phyloP scores from a whole-genome alignment of 1,139 yeast species.

The Blastobotrys elegans region DNA sequence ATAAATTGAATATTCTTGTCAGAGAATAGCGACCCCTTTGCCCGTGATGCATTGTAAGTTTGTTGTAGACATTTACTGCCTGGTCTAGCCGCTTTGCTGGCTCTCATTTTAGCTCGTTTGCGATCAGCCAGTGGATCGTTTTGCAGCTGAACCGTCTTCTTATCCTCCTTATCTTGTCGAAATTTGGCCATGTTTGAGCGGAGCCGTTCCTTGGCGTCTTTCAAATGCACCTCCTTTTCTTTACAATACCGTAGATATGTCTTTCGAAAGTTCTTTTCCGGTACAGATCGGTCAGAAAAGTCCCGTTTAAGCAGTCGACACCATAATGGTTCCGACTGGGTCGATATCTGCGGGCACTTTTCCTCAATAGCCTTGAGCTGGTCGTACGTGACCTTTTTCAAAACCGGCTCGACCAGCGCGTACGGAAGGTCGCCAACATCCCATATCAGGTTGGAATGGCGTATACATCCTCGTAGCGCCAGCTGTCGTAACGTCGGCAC shows the following conservation, averaged over 20 bases:
- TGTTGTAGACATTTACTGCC: conserved; percentile 19
- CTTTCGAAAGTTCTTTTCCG: conserved; percentile 18
- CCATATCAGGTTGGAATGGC: conserved; percentile 18
- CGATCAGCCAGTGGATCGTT: conserved; percentile 24
- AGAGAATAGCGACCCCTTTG: conserved; percentile 28
- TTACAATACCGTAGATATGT: conserved; percentile 23
- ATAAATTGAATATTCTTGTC: conserved; percentile 23
- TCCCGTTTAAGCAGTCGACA: conserved; percentile 23
- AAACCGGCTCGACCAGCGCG: conserved; percentile 29
- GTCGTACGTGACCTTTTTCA: conserved; percentile 24
- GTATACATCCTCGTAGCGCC: conserved; percentile 7
- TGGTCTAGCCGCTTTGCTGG: conserved; percentile 16
- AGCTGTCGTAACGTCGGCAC: conserved; percentile 3
- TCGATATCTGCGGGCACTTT: conserved; percentile 26
- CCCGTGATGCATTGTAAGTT: conserved; percentile 9
- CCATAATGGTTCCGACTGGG: conserved; percentile 26
- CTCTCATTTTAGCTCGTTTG: conserved; percentile 17
- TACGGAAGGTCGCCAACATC: conserved; percentile 32
- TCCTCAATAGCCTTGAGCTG: conserved; percentile 28
- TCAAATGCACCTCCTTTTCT: conserved; percentile 25
- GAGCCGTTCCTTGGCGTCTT: conserved; percentile 26
- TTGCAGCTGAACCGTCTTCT: conserved; percentile 26
- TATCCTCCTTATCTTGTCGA: conserved; percentile 24
- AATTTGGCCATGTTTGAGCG: conserved; percentile 23
- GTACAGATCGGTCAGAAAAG: conserved; percentile 26